Percentiles rank a stretch among this genome's conserved stretches.
phyloP scores from a whole-genome alignment of 1,139 yeast species.

The Meyerozyma elateridarum region DNA sequence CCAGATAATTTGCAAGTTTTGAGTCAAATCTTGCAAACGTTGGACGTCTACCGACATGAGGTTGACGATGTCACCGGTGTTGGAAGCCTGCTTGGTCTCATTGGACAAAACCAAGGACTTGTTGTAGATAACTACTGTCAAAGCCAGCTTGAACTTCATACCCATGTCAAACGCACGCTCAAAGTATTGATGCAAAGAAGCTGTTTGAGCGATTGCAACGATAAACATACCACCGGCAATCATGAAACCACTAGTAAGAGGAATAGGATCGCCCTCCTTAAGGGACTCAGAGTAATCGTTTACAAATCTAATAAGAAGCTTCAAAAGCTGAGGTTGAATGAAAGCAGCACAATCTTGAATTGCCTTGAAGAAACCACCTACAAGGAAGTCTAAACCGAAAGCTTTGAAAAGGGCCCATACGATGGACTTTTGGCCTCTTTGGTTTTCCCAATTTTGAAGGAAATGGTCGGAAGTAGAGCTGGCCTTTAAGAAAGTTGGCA shows the following conservation, averaged over 20 bases:
- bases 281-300: constrained; percentile 58
- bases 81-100: constrained; percentile 73
- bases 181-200: constrained; percentile 87
- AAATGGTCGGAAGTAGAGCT: constrained; percentile 46
- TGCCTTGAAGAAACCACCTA: constrained; percentile 77
- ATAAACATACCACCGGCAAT: constrained; percentile 81
- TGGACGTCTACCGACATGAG: constrained; percentile 97
- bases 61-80: constrained; percentile 97
- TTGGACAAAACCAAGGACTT: constrained; percentile 78
- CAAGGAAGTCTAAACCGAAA: constrained; percentile 63
- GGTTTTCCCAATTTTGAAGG: constrained; percentile 56
- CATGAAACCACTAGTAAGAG: constrained; percentile 77
- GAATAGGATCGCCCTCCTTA: constrained; percentile 34
- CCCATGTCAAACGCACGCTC: constrained; percentile 86
- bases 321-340: constrained; percentile 82
- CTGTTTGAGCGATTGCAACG: constrained; percentile 79
- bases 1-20: constrained; percentile 85
- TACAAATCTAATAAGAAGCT: constrained; percentile 74
- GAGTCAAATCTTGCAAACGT: constrained; percentile 84
- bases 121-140: constrained; percentile 74
- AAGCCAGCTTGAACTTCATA: constrained; percentile 78
- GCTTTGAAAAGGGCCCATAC: constrained; percentile 57
- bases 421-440: constrained; percentile 54
- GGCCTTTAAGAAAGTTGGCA: constrained; percentile 65
- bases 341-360: constrained; percentile 80